Evolutionary conservation across 2,329 filamentous ascomycete species (phyloP).

Genomic region (Xylariales sp.): DNA sequence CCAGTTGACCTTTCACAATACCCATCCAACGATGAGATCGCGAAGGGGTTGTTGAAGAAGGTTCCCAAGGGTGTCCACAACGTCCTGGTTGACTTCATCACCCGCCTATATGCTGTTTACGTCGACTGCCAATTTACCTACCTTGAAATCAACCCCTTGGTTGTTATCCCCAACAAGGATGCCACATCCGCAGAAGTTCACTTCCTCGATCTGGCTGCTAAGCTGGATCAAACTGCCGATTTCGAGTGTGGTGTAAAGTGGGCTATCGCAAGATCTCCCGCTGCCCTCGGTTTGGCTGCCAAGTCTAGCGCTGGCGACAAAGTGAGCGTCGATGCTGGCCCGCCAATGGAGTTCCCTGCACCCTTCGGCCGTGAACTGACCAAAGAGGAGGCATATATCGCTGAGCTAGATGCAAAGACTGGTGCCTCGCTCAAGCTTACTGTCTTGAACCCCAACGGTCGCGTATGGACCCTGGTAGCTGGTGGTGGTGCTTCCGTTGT

Average conservation of each 20-base stretch:
- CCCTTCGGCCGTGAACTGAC: slow-evolving; percentile 97
- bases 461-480: slow-evolving; percentile 96
- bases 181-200: slow-evolving; percentile 90
- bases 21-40: slow-evolving; percentile 94
- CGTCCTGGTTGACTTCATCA: slow-evolving; percentile 98
- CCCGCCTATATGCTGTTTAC: slow-evolving; percentile 95
- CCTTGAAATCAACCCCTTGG: slow-evolving; percentile 98
- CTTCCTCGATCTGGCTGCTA: slow-evolving; percentile 98
- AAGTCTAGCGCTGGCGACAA: slow-evolving; percentile 62
- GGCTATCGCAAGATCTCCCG: slow-evolving; percentile 89
- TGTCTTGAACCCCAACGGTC: slow-evolving; percentile 84
- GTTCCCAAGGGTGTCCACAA: slow-evolving; percentile 95
- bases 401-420: slow-evolving; percentile 98
- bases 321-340: slow-evolving; percentile 91
- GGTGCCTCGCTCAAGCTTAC: slow-evolving; percentile 98
- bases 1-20: slow-evolving; percentile 93
- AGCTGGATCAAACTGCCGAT: slow-evolving; percentile 98
- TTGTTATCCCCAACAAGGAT: slow-evolving; percentile 92
- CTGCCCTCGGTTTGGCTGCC: slow-evolving; percentile 77
- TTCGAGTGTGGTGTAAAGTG: slow-evolving; percentile 99
- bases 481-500: slow-evolving; percentile 99
- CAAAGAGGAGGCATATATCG: slow-evolving; percentile 99
- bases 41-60: slow-evolving; percentile 78
- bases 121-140: slow-evolving; percentile 99
- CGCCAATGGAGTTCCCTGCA: slow-evolving; percentile 97